Conservation (phyloP, 2,329 filamentous ascomycete species). For the Aspergillus transmontanensis region DNA sequence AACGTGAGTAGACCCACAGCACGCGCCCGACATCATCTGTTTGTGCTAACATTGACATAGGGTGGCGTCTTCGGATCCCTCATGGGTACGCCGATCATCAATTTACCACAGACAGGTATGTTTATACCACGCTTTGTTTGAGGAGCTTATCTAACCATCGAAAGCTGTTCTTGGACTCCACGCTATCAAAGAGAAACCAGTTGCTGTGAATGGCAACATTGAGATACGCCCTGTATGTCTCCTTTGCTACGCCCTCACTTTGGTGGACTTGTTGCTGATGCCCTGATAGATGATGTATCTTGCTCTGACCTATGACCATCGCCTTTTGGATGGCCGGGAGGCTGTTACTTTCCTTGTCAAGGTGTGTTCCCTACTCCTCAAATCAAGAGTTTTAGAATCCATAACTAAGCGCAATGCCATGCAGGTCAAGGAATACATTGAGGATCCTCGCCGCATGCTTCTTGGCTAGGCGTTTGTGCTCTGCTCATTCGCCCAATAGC, state of each 20-base stretch:
- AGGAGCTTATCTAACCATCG: conserved; percentile 22
- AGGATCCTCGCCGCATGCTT: conserved; percentile 92
- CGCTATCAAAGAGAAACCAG: conserved; percentile 91
- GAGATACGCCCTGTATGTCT: conserved; percentile 77
- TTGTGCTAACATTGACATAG: conserved; percentile 28
- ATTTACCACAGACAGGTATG: conserved; percentile 80
- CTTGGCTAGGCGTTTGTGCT: conserved; percentile 47
- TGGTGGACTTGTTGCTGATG: conserved; percentile 15
- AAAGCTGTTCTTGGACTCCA: conserved; percentile 83
- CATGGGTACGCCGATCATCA: conserved; percentile 98
- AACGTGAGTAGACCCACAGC: conserved; percentile 58
- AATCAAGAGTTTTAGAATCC: not conserved
- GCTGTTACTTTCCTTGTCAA: conserved; percentile 96
- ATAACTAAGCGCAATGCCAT: conserved; percentile 15
- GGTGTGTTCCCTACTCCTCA: conserved; percentile 38
- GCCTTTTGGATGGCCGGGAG: conserved; percentile 90
- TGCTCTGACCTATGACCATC: conserved; percentile 95
- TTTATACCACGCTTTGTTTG: conserved; percentile 1
- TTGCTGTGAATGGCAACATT: conserved; percentile 89
- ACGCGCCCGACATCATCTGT: not conserved
- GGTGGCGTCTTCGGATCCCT: conserved; percentile 95
- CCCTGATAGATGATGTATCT: conserved; percentile 89
- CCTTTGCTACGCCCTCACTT: not conserved
- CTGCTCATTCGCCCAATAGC: not conserved
- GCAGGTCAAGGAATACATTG: conserved; percentile 88